Evolutionary conservation across 495 filamentous ascomycete genomes (phyloP), one percentile per base, ranked within the genome.

Genomic region (Mycothermus thermophilus): DNA sequence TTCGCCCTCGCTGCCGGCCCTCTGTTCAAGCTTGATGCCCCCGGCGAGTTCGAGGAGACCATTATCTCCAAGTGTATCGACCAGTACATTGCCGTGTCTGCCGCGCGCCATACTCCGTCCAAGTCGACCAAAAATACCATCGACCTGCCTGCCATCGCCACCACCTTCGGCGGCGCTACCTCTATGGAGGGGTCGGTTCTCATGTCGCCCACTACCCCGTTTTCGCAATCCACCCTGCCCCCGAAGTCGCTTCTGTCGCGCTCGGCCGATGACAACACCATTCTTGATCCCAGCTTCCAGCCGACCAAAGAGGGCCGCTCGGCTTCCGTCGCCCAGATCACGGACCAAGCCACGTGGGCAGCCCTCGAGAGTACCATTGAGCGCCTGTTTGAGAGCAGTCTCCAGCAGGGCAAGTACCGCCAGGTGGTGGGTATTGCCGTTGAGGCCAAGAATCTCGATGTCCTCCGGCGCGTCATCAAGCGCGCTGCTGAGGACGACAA

Each of bases 391-490:
- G 83, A 94, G 58, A 80, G 72, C 52, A 94, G 90, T 59, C 81
- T 93, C 50, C 64, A 71, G 37, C 76, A 84, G 46, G 84, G 79
- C 37, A 76, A 84, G 32, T 99, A 94, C 61, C 74, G 83, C 38
- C 92, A 96, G 57, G 92, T 96, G n/a, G 87, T 99, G 39, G 92
- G 92, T 33, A 95, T 99, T 40, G 90, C 92, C 9, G 79, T 99
- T 24, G 92, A 99, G 51, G 92, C 92, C 20, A 81, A 86, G 53
- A 90, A 84, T 47, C 69, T 96, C 22, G 82, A 92, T 34, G 80
- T 95, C 16, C 76, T 99, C 17, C 80, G 83, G 27, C 72, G 77
- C 40, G 78, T 85, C 25, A 95, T 99, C 43, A 74, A 87, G 42
- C 83, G 50, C 30, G 73, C 63, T n/a, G 83, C 75, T 51, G 74